phyloP scores from a whole-genome alignment of 495 filamentous ascomycete genomes.

The Xylaria longipes region DNA sequence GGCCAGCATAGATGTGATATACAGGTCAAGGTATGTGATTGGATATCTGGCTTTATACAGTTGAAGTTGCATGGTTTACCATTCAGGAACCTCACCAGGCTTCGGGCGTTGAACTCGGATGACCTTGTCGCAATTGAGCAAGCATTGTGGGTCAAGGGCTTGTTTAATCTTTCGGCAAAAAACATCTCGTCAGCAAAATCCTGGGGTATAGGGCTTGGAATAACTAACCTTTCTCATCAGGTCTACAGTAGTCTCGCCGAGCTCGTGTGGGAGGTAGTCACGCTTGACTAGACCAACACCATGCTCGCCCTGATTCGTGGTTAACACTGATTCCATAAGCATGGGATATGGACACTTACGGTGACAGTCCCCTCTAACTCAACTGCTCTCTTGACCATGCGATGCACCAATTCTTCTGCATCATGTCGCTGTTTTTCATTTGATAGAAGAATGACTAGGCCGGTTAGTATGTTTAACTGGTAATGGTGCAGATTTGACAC shows the following conservation, averaged over 20 bases:
- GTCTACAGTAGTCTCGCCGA: constrained; percentile 75
- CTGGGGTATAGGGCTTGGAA: not conserved
- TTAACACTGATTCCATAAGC: not conserved
- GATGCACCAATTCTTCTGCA: constrained; percentile 74
- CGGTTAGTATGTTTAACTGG: constrained; percentile 27
- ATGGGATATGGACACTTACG: constrained; percentile 34
- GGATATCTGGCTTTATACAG: constrained; percentile 10
- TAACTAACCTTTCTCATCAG: constrained; percentile 73
- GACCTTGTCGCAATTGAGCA: constrained; percentile 84
- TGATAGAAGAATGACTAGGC: constrained; percentile 71
- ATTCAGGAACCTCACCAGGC: constrained; percentile 57
- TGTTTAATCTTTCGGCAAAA: constrained; percentile 59
- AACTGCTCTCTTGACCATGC: constrained; percentile 84
- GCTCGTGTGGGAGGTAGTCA: constrained; percentile 77
- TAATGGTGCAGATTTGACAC: constrained; percentile 26
- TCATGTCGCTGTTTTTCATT: constrained; percentile 67
- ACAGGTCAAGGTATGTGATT: not conserved
- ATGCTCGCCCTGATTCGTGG: constrained; percentile 67
- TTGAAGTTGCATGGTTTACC: constrained; percentile 41
- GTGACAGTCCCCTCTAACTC: constrained; percentile 86
- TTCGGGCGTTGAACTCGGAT: constrained; percentile 65
- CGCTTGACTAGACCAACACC: constrained; percentile 82
- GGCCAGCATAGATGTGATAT: constrained; percentile 1
- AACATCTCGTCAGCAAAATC: constrained; percentile 20
- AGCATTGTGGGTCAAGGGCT: constrained; percentile 76